Evolutionary conservation across 2,329 filamentous ascomycete species (phyloP), one percentile per base, ranked within the genome.

Genomic region (Colletotrichum sp.): DNA sequence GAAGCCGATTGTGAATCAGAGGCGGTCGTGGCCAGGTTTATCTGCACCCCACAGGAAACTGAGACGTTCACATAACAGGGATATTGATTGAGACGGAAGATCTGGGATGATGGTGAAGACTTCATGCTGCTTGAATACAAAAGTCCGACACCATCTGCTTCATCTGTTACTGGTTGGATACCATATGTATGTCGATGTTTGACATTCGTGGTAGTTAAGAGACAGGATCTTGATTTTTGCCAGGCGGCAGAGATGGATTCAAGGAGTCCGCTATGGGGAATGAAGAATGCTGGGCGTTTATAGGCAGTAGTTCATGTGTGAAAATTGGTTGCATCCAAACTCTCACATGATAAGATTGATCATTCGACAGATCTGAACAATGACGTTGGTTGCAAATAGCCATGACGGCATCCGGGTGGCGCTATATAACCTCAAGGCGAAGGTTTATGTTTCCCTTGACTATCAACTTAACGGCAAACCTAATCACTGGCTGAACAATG

Each of bases 341-440:
- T n/a, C 16, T n/a, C 2, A 44, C 39, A n/a, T 44, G 8, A n/a
- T 6, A n/a, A 18, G 16, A 10, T 18, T 12, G 39, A 44, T 44
- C 39, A 44, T n/a, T n/a, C 39, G 39, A n/a, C 39, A 44, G 5
- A n/a, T 8, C 5, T 44, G 4, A 44, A 6, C 9, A n/a, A n/a
- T n/a, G 18, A n/a, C 2, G 18, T 8, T 44, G 2, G 39, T 44
- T 5, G 18, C 9, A 44, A 6, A 44, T 18, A 44, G 8, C 16
- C 16, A 10, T 0, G 39, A 44, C 0, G 39, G 8, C 39, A 44
- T n/a, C 4, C 5, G 18, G 2, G 9, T 2, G 18, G 39, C 18
- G 5, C 2, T 13, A 10, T 21, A 4, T 4, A 21, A 21, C 44
- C 44, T 21, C 6, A 21, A 13, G 44, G 10, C n/a, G 44, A 21